Conservation (phyloP, 495 filamentous ascomycete species). For the Aspergillus taichungensis region DNA sequence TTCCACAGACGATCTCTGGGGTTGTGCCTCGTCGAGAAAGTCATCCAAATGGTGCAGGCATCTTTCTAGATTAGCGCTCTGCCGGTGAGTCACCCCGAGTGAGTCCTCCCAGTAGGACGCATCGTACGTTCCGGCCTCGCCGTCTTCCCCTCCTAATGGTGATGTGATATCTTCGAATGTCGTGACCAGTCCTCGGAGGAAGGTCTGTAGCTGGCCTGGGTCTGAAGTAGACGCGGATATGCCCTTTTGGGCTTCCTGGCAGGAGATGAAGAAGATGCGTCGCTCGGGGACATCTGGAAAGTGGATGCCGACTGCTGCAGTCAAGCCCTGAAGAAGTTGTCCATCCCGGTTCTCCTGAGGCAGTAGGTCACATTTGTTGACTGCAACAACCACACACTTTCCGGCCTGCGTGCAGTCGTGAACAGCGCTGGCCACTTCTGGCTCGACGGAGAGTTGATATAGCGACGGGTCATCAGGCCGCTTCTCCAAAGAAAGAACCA, state of each 20-base stretch:
- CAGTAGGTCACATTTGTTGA: constrained; percentile 77
- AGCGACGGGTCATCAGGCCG: constrained; percentile 15
- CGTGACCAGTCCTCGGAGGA: constrained; percentile 56
- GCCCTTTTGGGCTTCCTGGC: constrained; percentile 34
- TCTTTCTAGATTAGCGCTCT: constrained; percentile 67
- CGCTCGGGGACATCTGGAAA: constrained; percentile 30
- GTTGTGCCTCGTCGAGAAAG: constrained; percentile 41
- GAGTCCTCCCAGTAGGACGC: constrained; percentile 68
- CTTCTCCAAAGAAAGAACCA: constrained; percentile 62
- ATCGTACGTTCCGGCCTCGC: constrained; percentile 31
- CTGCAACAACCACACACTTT: constrained; percentile 56
- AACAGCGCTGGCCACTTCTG: constrained; percentile 49
- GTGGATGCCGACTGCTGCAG: constrained; percentile 15
- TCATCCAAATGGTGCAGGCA: constrained; percentile 60
- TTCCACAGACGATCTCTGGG: too few species aligned
- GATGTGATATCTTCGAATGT: constrained; percentile 69
- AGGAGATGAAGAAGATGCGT: constrained; percentile 61
- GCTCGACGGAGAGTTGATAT: constrained; percentile 37
- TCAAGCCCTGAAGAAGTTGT: constrained; percentile 11
- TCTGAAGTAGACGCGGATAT: constrained; percentile 21
- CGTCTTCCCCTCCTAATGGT: constrained; percentile 34
- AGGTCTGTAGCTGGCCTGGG: constrained; percentile 57
- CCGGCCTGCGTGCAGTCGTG: constrained; percentile 45
- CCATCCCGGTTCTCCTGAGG: constrained; percentile 5
- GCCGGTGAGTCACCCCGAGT: constrained; percentile 82